Evolutionary conservation across 2,329 filamentous ascomycete genomes (phyloP).

Genomic region (Talaromyces rugulosus): DNA sequence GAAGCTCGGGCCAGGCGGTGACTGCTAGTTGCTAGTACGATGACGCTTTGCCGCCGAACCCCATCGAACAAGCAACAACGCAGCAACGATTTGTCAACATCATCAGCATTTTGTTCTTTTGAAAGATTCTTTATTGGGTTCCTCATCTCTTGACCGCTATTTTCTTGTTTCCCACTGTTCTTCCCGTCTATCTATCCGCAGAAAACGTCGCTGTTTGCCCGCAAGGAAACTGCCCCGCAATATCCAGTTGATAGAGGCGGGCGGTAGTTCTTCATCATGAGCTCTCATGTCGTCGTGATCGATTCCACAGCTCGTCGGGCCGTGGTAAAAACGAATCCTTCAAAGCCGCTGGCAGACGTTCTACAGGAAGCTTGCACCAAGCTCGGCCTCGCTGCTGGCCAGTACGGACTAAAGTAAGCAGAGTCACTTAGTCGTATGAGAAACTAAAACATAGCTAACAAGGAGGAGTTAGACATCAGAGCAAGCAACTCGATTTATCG

Average conservation of each 20-base stretch:
- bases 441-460: conserved; percentile 10
- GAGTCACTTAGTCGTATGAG: not conserved
- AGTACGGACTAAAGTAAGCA: conserved; percentile 74
- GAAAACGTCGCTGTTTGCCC: not conserved
- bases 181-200: not conserved
- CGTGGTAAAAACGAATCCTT: conserved; percentile 77
- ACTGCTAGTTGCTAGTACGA: conserved; percentile 12
- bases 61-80: conserved; percentile 4
- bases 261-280: conserved; percentile 53
- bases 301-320: conserved; percentile 72
- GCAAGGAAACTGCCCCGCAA: conserved; percentile 17
- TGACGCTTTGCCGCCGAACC: conserved; percentile 29
- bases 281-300: conserved; percentile 83
- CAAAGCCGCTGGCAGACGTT: conserved; percentile 78
- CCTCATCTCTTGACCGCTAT: conserved; percentile 12
- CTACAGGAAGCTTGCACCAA: conserved; percentile 83
- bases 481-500: conserved; percentile 81
- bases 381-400: conserved; percentile 66
- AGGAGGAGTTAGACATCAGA: conserved; percentile 59
- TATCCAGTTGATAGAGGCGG: conserved; percentile 8
- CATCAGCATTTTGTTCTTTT: not conserved
- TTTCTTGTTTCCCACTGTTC: not conserved
- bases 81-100: not conserved
- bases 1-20: conserved; percentile 26
- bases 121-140: not conserved